Evolutionary conservation across 2,329 filamentous ascomycete species (phyloP), one percentile per base, ranked within the genome.

Genomic region (Sporothrix variecibatus): DNA sequence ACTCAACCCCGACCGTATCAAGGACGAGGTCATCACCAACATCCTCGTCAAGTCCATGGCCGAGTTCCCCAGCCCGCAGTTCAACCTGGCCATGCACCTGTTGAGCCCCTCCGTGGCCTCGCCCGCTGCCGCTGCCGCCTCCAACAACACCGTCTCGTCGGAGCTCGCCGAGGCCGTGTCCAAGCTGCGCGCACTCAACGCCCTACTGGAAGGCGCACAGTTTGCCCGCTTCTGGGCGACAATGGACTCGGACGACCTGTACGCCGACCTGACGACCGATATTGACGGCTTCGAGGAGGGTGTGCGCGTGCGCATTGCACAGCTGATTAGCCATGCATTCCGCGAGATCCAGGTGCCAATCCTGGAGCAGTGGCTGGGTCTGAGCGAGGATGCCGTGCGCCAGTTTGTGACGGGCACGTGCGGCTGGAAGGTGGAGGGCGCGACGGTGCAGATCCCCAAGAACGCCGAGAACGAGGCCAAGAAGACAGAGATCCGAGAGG

Each of bases 391-490:
- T 75, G 90, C 91, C 70, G 89, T 93, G 69, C 86, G 88, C 79
- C 94, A 94, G 84, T 97, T 97, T 79, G 90, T 96, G 78, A 88
- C 89, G 74, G 93, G 95, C 82, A 93, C 95, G 12, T 96, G 93
- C 80, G 94, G 93, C 77, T 99, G 95, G 94, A 89, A 89, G 79
- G 87, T 98, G 58, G 92, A 94, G 75, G 85, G 87, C 40, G 15
- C 53, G 46, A 80, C 85, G 60, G 91, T 98, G 76, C 89, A 90
- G 82, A 89, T 99, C 73, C 96, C 96, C 73, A 87, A 92, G 80
- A 99, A 99, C 86, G 93, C 96, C 81, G 96, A 99, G 85, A 98
- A 98, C 83, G 95, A 98, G 89, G 96, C 94, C 62, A 94, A 97
- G 87, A 96, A 96, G 83, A 92, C 94, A 56, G 93, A 98, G 83